Evolutionary conservation across 176 grass and related monocot species (phyloP).

Genomic region (Aegilops speltoides): DNA sequence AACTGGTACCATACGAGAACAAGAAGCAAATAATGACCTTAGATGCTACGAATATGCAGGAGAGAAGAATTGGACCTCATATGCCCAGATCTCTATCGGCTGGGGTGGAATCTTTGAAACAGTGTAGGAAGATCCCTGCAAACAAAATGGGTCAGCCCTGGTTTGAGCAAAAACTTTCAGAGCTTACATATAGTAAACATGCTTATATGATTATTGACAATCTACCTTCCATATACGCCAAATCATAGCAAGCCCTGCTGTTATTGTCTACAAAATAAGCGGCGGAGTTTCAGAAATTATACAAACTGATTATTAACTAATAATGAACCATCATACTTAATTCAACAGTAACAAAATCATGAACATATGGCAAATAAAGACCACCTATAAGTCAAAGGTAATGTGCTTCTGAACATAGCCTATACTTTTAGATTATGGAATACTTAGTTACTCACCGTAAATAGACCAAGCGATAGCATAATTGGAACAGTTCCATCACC

Average conservation of each 20-base stretch:
- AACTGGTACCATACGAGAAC: not conserved
- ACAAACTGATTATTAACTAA: not conserved
- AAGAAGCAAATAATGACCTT: not conserved
- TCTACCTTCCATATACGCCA: conserved; percentile 72
- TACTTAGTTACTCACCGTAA: conserved; percentile 60
- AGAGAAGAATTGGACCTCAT: conserved; percentile 58
- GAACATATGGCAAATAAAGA: no score
- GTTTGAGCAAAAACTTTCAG: conserved; percentile 16
- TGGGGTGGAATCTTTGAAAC: conserved; percentile 66
- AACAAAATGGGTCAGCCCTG: not conserved
- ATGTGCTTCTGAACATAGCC: no score
- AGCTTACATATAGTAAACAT: conserved; percentile 10
- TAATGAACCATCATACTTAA: not conserved
- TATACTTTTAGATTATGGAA: not conserved
- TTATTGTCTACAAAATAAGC: conserved; percentile 58
- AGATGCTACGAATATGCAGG: not conserved
- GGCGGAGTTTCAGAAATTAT: not conserved
- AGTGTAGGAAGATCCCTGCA: conserved; percentile 68
- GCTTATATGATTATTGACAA: not conserved
- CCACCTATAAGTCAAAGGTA: no score
- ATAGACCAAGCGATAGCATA: conserved; percentile 78
- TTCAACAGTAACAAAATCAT: no score
- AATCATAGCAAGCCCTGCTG: conserved; percentile 69
- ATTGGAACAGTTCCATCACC: conserved; percentile 85
- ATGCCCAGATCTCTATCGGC: conserved; percentile 90